Evolutionary conservation across 805 yeast genomes (phyloP), one percentile per base, ranked within the genome.

Genomic region (Metschnikowia shivogae): DNA sequence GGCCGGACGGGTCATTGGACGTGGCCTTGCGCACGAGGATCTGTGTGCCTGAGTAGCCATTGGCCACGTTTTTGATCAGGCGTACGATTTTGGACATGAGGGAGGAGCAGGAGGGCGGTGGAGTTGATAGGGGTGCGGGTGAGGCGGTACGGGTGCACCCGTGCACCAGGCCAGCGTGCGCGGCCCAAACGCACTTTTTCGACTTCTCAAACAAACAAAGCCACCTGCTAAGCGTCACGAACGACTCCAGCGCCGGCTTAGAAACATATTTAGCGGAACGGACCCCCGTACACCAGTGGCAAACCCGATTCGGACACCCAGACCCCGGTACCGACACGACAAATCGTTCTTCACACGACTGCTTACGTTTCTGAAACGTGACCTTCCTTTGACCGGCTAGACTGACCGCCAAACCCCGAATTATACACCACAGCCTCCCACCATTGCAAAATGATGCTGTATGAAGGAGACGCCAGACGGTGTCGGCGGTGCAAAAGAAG

Each of bases 21-120:
- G 98, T 92, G 48, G 96, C 93, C 58, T 88, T 89, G 61, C 98
- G 81, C 34, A 92, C 97, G 63, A 86, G 73, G 27, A 89, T 82
- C 65, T 92, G 97, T 13, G 88, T 83, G 8, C 84, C 65, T 5
- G 95, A 78, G 68, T 92, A 92, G 34, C 98, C 98, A 60, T 82
- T 87, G 62, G 90, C 82, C 22, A 85, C 90, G 62, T 92, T 92
- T 65, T 89, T 90, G 61, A 89, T 82, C 32, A 88, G 80, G 61
- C 97, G 86, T 41, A 87, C 81, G 51, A 89, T 72, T 59, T 86
- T 86, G 10, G 92, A 84, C 95, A 86, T 86, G 42, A 20, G 30
- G 39, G 29, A 12, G n/a, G 17, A 24, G 26, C 27, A 12, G 35
- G 28, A 22, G 34, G 30, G 20, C 11, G 14, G 17, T 22, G 6